Percentiles rank a stretch among this genome's conserved stretches.
Evolutionary conservation across 2,329 filamentous ascomycete genomes (phyloP).

Genomic region (Penicillium hesseltinei): DNA sequence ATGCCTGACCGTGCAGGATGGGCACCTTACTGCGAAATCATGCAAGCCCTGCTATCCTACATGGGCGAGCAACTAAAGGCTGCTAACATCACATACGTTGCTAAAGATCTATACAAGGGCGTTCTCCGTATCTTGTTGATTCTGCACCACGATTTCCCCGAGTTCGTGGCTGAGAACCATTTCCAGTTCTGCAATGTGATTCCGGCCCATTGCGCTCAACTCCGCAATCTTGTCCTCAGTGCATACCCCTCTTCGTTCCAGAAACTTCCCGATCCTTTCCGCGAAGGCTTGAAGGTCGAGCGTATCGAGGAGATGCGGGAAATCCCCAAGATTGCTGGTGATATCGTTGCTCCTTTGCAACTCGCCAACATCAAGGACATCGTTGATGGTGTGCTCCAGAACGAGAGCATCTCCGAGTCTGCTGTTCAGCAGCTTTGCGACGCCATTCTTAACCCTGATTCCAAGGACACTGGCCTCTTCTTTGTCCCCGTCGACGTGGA

Average conservation of each 20-base stretch:
- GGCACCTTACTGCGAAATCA: slow-evolving; percentile 69
- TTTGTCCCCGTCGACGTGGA: slow-evolving; percentile 68
- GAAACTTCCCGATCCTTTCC: slow-evolving; percentile 72
- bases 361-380: slow-evolving; percentile 53
- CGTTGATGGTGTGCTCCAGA: slow-evolving; percentile 53
- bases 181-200: slow-evolving; percentile 77
- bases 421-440: slow-evolving; percentile 71
- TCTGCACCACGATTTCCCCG: slow-evolving; percentile 89
- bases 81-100: slow-evolving; percentile 64
- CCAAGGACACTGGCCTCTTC: slow-evolving; percentile 63
- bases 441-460: slow-evolving; percentile 62
- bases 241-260: slow-evolving; percentile 69
- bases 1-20: slow-evolving; percentile 70
- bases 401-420: slow-evolving; percentile 66
- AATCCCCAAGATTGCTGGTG: slow-evolving; percentile 63
- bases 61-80: slow-evolving; percentile 78
- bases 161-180: slow-evolving; percentile 87
- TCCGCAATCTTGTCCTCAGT: slow-evolving; percentile 83
- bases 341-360: slow-evolving; percentile 53
- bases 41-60: slow-evolving; percentile 69
- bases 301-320: slow-evolving; percentile 71
- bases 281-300: slow-evolving; percentile 72
- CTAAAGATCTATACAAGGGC: slow-evolving; percentile 81
- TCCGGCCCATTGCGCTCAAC: slow-evolving; percentile 78
- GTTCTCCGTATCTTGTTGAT: slow-evolving; percentile 78